Evolutionary conservation across 352 stramenopile genomes (phyloP).

Genomic region (Phytophthora cactorum): DNA sequence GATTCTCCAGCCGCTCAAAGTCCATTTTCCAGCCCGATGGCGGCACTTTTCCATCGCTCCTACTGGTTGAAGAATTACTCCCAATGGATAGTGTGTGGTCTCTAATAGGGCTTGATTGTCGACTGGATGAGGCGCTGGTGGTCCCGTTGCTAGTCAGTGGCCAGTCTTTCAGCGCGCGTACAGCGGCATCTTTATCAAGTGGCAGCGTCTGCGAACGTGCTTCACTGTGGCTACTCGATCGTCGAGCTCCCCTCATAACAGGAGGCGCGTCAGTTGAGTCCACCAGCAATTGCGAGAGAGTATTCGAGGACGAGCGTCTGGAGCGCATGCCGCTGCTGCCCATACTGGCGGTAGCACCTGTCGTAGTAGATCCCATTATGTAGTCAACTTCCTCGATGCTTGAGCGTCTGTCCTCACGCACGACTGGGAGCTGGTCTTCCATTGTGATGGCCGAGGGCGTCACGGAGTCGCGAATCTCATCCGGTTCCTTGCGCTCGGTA

Average conservation of each 20-base stretch:
- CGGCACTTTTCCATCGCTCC: constrained; percentile 21
- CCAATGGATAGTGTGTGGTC: constrained; percentile 15
- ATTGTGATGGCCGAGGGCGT: constrained; percentile 30
- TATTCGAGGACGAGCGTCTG: constrained; percentile 44
- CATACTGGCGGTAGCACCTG: constrained; percentile 15
- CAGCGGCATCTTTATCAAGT: constrained; percentile 26
- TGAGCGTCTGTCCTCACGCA: constrained; percentile 36
- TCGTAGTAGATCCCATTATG: constrained; percentile 1
- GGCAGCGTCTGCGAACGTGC: constrained; percentile 28
- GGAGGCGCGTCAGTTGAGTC: constrained; percentile 53
- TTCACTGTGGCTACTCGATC: constrained; percentile 76
- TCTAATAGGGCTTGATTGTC: constrained; percentile 35
- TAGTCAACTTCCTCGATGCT: constrained; percentile 20
- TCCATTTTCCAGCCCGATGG: constrained; percentile 62
- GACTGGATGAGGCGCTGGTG: constrained; percentile 34
- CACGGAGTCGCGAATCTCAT: constrained; percentile 19
- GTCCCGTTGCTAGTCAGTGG: constrained; percentile 27
- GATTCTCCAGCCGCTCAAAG: constrained; percentile 72
- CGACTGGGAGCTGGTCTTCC: constrained; percentile 41
- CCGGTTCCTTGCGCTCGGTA: constrained; percentile 32
- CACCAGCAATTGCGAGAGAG: constrained; percentile 33
- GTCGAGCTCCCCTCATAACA: constrained; percentile 52
- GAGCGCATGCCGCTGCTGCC: constrained; percentile 20
- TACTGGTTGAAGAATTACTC: constrained; percentile 17
- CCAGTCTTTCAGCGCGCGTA: constrained; percentile 60